Evolutionary conservation across 164 flowering plant species (phyloP), one percentile per base, ranked within the genome.

Genomic region (Magnolia sinica): DNA sequence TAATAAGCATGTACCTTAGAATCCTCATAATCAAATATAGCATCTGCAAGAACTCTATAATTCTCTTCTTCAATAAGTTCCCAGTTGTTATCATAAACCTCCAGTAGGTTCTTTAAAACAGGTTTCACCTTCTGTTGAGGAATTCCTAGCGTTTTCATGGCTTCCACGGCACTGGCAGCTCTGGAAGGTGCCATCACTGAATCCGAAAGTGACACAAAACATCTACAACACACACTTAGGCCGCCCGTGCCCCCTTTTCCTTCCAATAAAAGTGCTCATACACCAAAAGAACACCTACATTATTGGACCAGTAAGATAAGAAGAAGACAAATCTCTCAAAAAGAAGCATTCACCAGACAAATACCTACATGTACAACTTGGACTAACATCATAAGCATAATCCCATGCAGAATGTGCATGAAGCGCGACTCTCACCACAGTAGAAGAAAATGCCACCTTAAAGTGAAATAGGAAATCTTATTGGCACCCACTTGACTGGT

Each of bases 1-100:
- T n/a, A n/a, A 64, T 64, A 5, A 20, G 19, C 24, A 64, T 64
- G 59, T 64, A 88, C 92, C 95, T 88, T 79, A 49, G 71, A 66
- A 68, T 89, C 91, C 79, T 85, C 82, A 2, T 52, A 23, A 20
- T 91, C 93, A 78, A 91, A 90, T 51, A 94, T 89, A 19, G 96
- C 90, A 83, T 96, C 98, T 16, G 87, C 92, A 7, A 96, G 91
- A 52, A 74, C 89, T 76, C 92, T 83, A 71, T 89, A 96, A 76
- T 88, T 91, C 69, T 91, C 93, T 59, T 81, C 91, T 79, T 91
- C 97, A 31, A 96, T 94, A 13, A 87, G 88, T 50, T 83, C 91
- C 98, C 94, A 90, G 7, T 91, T 88, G 45, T 82, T 77, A 63
- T 83, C 89, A 83, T 79, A 89, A 58, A 89, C 23, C 71, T 82